Evolutionary conservation across 2,329 filamentous ascomycete genomes (phyloP), one percentile per base, ranked within the genome.

Genomic region (Colletotrichum cereale): DNA sequence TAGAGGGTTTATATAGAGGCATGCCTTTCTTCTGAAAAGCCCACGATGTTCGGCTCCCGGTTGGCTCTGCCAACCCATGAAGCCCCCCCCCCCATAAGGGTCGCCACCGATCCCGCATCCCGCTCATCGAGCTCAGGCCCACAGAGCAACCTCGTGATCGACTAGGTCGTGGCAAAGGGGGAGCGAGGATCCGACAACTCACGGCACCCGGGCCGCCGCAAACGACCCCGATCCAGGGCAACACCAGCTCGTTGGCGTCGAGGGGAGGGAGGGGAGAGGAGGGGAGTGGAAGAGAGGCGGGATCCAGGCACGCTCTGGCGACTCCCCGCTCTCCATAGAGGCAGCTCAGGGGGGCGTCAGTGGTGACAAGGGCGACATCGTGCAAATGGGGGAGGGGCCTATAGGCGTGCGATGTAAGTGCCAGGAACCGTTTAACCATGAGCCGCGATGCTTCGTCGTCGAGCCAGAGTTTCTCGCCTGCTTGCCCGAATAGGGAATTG

Each of bases 191-290:
- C 65, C 58, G 60, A 72, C 47, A 38, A 31, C 2, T 47, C 47
- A 72, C 65, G 69, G 69, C 65, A 69, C 29, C 69, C 69, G 69
- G 69, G 52, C 69, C 69, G 62, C 48, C 53, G 60, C 36, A 69
- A 56, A 55, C 38, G 47, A 72, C 55, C 47, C 63, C 18, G 38
- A 72, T 38, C 42, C 60, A 60, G 44, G 53, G 60, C 16, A 48
- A 40, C 11, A 1, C 44, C 63, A 44, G 18, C 31, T 31, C 48
- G 52, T 6, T 11, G 14, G 26, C 36, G 53, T n/a, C 48, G n/a
- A 24, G 21, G 21, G 3, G 5, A 47, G 42, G 42, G 21, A 47
- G 42, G 21, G 21, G 21, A 2, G 5, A 47, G 42, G 42, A 10
- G n/a, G 42, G 21, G 7, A 11, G 11, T 57, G 10, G 36, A n/a